Evolutionary conservation across 2,329 filamentous ascomycete species (phyloP).

Genomic region (Gremmenia infestans): DNA sequence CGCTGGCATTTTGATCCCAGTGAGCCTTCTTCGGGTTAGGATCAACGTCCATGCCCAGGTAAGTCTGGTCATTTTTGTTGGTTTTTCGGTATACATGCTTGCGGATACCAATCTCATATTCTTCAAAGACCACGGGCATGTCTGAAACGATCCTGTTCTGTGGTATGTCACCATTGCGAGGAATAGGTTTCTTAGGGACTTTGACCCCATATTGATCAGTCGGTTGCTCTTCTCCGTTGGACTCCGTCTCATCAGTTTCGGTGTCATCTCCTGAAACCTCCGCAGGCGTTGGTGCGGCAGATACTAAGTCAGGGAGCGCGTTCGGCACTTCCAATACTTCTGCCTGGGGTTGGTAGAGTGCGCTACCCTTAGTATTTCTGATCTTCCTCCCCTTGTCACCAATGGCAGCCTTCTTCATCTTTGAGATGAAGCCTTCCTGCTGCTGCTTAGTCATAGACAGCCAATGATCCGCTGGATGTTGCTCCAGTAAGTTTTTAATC

Average conservation of each 20-base stretch:
- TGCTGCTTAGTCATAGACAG: slow-evolving; percentile 4
- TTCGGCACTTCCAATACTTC: slow-evolving; percentile 4
- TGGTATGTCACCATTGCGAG: slow-evolving; percentile 21
- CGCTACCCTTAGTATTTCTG: slow-evolving; percentile 9
- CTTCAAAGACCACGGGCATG: slow-evolving; percentile 23
- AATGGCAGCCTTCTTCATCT: slow-evolving; percentile 3
- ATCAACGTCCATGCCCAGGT: slow-evolving; percentile 23
- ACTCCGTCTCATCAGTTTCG: slow-evolving; percentile 14
- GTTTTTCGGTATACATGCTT: slow-evolving; percentile 21
- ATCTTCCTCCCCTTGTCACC: slow-evolving; percentile 10
- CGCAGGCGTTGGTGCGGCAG: slow-evolving; percentile 17
- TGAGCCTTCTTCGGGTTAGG: slow-evolving; percentile 27
- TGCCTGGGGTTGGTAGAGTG: slow-evolving; percentile 10
- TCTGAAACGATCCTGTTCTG: slow-evolving; percentile 23
- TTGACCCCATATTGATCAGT: slow-evolving; percentile 28
- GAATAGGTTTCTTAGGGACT: slow-evolving; percentile 23
- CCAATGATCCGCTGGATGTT: slow-evolving; percentile 24
- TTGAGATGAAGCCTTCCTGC: slow-evolving; percentile 8
- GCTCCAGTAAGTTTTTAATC: slow-evolving; percentile 9
- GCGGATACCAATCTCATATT: slow-evolving; percentile 29
- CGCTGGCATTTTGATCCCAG: slow-evolving; percentile 24
- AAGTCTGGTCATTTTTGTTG: slow-evolving; percentile 20
- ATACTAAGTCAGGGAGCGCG: slow-evolving; percentile 12
- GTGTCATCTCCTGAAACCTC: slow-evolving; percentile 17
- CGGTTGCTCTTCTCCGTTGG: slow-evolving; percentile 19